phyloP scores from a whole-genome alignment of 768 basidiomycete genomes.

The Podaxis sp. region DNA sequence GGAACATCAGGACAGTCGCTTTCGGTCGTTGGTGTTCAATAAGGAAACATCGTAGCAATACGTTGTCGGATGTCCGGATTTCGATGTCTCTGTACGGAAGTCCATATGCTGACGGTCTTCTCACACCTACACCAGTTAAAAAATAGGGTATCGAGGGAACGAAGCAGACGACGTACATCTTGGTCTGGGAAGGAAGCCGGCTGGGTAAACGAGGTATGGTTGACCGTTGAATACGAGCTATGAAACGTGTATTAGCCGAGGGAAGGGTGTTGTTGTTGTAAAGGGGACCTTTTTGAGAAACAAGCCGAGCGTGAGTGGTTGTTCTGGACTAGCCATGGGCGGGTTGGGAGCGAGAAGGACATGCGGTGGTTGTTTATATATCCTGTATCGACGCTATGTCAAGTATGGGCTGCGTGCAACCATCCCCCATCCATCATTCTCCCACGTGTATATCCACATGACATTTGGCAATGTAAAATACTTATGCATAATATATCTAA shows the following conservation, averaged over 20 bases:
- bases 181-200: slow-evolving; percentile 9
- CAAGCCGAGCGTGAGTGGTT: background rate
- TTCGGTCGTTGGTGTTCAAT: slow-evolving; percentile 4
- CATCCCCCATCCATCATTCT: background rate
- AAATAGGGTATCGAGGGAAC: background rate
- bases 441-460: background rate
- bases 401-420: too few relatives aligned
- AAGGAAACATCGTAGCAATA: slow-evolving; percentile 14
- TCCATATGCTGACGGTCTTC: background rate
- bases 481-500: background rate
- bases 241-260: background rate
- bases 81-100: slow-evolving; percentile 13
- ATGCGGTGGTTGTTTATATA: too few relatives aligned
- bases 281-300: background rate
- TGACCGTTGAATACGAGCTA: slow-evolving; percentile 15
- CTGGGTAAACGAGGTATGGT: slow-evolving; percentile 15
- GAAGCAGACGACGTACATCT: slow-evolving; percentile 1
- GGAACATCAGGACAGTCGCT: slow-evolving; percentile 85
- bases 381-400: too few relatives aligned
- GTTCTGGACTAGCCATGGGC: background rate
- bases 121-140: slow-evolving; percentile 1
- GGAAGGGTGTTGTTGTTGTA: background rate
- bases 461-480: background rate
- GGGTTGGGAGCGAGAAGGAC: background rate
- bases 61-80: slow-evolving; percentile 13